Conservation (phyloP, 2,329 filamentous ascomycete genomes). For the Botrytis medusae region DNA sequence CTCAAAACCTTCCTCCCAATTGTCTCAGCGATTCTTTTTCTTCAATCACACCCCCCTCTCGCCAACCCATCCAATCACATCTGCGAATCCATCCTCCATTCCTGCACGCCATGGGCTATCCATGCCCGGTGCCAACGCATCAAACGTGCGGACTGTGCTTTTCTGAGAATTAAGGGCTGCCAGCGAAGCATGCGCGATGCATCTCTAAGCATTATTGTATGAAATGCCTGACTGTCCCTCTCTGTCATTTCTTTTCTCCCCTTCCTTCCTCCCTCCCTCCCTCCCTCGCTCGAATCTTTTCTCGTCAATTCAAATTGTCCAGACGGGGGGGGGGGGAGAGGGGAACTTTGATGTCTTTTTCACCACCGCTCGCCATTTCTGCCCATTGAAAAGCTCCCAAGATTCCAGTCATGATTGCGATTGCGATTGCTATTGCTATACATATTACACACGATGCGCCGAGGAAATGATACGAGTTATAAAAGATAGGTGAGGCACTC, state of each 20-base stretch:
- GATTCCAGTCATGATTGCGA: not conserved
- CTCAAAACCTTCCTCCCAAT: not conserved
- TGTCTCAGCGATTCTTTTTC: not conserved
- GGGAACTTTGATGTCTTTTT: not conserved
- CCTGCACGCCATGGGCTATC: constrained; percentile 21
- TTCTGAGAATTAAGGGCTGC: not conserved
- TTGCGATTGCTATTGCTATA: not conserved
- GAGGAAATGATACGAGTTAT: not conserved
- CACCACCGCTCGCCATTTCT: not conserved
- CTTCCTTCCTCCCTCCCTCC: not conserved
- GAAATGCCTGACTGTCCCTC: not conserved
- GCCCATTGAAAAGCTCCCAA: not conserved
- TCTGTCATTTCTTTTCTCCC: not conserved
- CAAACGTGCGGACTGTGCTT: constrained; percentile 29
- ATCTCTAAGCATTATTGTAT: not conserved
- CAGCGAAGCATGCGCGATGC: constrained; percentile 20
- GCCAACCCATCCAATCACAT: constrained; percentile 6
- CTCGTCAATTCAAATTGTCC: not conserved
- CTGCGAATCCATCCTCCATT: not conserved
- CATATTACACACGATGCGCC: not conserved
- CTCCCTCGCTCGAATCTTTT: not conserved
- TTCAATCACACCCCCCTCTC: constrained; percentile 3
- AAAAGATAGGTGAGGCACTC: not conserved
- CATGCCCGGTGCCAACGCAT: constrained; percentile 35
- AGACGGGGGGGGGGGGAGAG: no score